phyloP scores from a whole-genome alignment of 306 rosid genomes.

The Chamaecrista fasciculata region DNA sequence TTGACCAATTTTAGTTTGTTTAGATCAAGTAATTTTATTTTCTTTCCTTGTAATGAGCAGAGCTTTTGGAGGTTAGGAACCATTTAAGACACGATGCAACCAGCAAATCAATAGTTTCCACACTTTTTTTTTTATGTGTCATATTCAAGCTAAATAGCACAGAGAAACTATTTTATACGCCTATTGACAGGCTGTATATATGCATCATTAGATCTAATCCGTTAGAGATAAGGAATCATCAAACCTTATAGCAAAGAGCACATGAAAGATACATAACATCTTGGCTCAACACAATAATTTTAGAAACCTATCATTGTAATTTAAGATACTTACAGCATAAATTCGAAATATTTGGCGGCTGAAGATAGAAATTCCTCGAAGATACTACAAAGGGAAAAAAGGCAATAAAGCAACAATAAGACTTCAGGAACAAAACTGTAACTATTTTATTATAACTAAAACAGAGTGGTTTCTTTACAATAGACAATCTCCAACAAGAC shows the following conservation, averaged over 20 bases:
- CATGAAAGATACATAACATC: background rate
- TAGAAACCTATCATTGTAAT: constrained; percentile 20
- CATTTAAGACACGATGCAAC: background rate
- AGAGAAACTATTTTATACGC: background rate
- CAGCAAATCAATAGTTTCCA: background rate
- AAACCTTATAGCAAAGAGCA: background rate
- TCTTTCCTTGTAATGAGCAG: background rate
- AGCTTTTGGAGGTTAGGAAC: background rate
- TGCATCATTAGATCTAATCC: background rate
- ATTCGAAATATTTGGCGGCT: constrained; percentile 71
- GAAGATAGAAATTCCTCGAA: constrained; percentile 78
- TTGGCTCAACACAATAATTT: background rate
- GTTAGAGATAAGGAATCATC: constrained; percentile 1
- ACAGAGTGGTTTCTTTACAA: background rate
- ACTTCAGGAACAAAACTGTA: constrained; percentile 29
- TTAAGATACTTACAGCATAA: constrained; percentile 68
- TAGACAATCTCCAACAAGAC: background rate
- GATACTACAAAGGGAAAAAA: constrained; percentile 55
- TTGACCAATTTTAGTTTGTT: background rate
- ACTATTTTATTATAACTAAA: constrained; percentile 25
- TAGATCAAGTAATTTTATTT: background rate
- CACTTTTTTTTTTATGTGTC: background rate
- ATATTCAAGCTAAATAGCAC: background rate
- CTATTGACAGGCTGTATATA: background rate
- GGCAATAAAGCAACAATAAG: constrained; percentile 5